Evolutionary conservation across 768 basidiomycete genomes (phyloP), one percentile per base, ranked within the genome.

Genomic region (Boletus coccyginus): DNA sequence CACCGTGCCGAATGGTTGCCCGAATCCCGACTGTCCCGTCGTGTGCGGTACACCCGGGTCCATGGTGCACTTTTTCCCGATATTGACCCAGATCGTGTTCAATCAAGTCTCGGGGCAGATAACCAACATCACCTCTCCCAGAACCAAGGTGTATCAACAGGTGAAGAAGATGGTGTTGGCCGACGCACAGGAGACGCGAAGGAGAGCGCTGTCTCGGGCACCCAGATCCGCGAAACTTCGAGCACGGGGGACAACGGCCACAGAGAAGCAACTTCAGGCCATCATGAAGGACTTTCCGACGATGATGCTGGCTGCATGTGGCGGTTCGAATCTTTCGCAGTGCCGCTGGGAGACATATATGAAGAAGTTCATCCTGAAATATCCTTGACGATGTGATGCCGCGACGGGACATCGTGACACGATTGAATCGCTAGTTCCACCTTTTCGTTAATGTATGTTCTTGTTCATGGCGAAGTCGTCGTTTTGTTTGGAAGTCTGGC

Each of bases 41-140:
- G 81, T 90, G 33, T 91, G 89, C 59, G 88, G 90, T 64, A 91
- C 89, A 7, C 87, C 90, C n/a, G 88, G 89, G 11, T 90, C 88
- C 3, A 70, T 92, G 61, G 80, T 87, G 11, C 87, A 90, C 71
- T 87, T 83, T 72, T 90, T 78, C 70, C 48, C 73, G 9, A 75
- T 62, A 31, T 74, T 90, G 19, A 64, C 71, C 35, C 69, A 62
- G 47, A 81, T 86, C 66, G 82, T 77, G 13, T 84, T 74, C 70
- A 73, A 81, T 49, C 55, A 76, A 46, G 79, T 78, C 21, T 62
- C 55, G 35, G 53, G 62, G 19, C 55, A 76, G 38, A 62, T 85
- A 32, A 53, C 67, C 39, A 62, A 66, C 5, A 56, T 80, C 50
- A 62, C 73, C 0, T 66, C 66, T 2, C 75, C 80, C 9, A 67